These are phyloP conservation scores for Brasenia schreberi DNA, from an alignment of 164 flowering plant species.

Conservation along the genomic window DNA sequence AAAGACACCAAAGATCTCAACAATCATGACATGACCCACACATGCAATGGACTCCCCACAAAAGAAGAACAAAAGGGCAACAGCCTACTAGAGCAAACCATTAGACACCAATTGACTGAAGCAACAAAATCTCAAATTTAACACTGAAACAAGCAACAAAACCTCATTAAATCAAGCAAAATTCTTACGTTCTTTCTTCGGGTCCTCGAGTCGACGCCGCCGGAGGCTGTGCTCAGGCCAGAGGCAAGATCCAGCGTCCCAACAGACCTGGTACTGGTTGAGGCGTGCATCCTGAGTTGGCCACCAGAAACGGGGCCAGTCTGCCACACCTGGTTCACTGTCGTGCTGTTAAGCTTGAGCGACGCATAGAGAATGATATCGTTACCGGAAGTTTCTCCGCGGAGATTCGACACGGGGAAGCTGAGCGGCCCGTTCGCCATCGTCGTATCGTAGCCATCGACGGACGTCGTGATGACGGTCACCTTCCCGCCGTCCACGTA, in stretches of 20 bases:
- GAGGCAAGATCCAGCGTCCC: constrained; percentile 37
- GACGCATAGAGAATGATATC: constrained; percentile 49
- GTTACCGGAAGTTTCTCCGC: constrained; percentile 11
- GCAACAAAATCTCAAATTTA: too few relatives aligned
- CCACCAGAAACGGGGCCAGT: constrained; percentile 25
- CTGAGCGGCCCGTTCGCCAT: constrained; percentile 9
- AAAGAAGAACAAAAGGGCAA: too few relatives aligned
- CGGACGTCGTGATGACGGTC: constrained; percentile 27
- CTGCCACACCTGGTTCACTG: constrained; percentile 59
- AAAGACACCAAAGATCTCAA: too few relatives aligned
- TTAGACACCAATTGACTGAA: background rate
- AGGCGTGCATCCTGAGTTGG: constrained; percentile 15
- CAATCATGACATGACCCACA: too few relatives aligned
- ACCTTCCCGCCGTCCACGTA: constrained; percentile 11
- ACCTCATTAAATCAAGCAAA: background rate
- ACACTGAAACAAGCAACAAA: background rate
- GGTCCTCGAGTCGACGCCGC: constrained; percentile 15
- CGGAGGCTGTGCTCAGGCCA: constrained; percentile 8
- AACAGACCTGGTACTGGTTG: constrained; percentile 13
- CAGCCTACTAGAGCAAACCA: background rate
- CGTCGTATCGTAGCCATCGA: constrained; percentile 2
- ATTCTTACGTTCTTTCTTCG: constrained; percentile 31
- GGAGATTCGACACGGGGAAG: constrained; percentile 23
- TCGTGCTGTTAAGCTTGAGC: constrained; percentile 6
- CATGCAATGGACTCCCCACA: too few relatives aligned